A percentile compares a stretch with the other conserved stretches of the same genome.
phyloP scores from a whole-genome alignment of 768 basidiomycete genomes.

The Phlebiopsis flavidoalba region DNA sequence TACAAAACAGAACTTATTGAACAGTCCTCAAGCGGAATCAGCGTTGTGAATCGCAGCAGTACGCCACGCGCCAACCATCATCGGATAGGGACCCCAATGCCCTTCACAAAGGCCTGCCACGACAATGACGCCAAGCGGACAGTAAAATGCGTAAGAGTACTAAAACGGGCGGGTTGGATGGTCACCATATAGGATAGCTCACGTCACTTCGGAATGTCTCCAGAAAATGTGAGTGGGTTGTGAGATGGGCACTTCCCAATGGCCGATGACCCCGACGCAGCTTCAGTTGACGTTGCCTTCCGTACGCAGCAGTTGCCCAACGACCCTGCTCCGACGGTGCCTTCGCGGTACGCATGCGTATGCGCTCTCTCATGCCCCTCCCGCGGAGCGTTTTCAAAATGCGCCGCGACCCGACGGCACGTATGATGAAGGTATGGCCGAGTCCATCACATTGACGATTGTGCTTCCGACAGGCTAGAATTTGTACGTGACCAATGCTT shows the following conservation, averaged over 20 bases:
- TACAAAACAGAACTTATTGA: slow-evolving; percentile 5
- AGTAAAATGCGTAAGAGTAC: slow-evolving; percentile 49
- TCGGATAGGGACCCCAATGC: no score
- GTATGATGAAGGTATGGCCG: slow-evolving; percentile 61
- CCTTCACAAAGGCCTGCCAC: slow-evolving; percentile 31
- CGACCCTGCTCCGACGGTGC: slow-evolving; percentile 75
- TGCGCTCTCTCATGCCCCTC: slow-evolving; percentile 51
- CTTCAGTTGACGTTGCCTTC: slow-evolving; percentile 4
- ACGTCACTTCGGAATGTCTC: background rate
- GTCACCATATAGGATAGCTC: background rate
- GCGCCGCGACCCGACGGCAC: slow-evolving; percentile 62
- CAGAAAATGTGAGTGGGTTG: slow-evolving; percentile 24
- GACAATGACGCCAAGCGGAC: slow-evolving; percentile 69
- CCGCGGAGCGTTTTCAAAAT: slow-evolving; percentile 44
- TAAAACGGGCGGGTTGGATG: background rate
- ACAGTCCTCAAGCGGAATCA: slow-evolving; percentile 27
- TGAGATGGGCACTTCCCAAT: background rate
- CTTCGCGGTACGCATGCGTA: slow-evolving; percentile 73
- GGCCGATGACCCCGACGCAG: slow-evolving; percentile 2
- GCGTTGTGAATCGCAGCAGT: no score
- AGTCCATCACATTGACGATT: background rate
- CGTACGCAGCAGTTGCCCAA: slow-evolving; percentile 58
- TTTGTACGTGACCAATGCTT: slow-evolving; percentile 36
- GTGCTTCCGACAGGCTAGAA: background rate
- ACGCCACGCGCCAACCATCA: no score